Percentiles rank a stretch among this genome's conserved stretches.
Evolutionary conservation across 1,139 yeast genomes (phyloP).

Genomic region (Zygotorulaspora mrakii): DNA sequence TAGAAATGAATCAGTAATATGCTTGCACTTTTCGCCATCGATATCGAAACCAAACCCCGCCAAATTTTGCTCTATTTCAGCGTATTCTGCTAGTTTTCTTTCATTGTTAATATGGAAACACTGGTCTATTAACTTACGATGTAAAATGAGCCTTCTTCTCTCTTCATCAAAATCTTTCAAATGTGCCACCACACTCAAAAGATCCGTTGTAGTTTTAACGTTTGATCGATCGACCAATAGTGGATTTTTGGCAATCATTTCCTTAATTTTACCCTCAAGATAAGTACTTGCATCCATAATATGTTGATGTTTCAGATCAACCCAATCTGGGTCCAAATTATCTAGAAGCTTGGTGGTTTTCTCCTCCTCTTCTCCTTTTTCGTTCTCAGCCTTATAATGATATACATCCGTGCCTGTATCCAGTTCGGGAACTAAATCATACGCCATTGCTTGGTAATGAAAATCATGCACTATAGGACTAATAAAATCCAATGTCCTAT

Average conservation of each 20-base stretch:
- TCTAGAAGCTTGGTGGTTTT: slow-evolving; percentile 52
- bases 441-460: slow-evolving; percentile 90
- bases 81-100: slow-evolving; percentile 56
- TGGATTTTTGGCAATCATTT: slow-evolving; percentile 70
- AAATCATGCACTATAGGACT: slow-evolving; percentile 89
- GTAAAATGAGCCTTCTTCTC: slow-evolving; percentile 56
- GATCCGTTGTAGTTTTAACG: slow-evolving; percentile 58
- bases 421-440: slow-evolving; percentile 51
- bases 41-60: slow-evolving; percentile 69
- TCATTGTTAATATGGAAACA: slow-evolving; percentile 52
- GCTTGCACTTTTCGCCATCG: slow-evolving; percentile 64
- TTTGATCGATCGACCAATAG: slow-evolving; percentile 58
- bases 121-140: slow-evolving; percentile 57
- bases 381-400: slow-evolving; percentile 58
- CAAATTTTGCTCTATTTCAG: slow-evolving; percentile 71
- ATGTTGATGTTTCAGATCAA: slow-evolving; percentile 66
- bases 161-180: slow-evolving; percentile 66
- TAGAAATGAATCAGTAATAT: slow-evolving; percentile 64
- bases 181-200: slow-evolving; percentile 64
- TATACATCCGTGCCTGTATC: slow-evolving; percentile 50
- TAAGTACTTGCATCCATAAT: slow-evolving; percentile 71
- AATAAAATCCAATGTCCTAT: slow-evolving; percentile 76
- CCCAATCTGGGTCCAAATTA: slow-evolving; percentile 67
- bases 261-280: slow-evolving; percentile 58
- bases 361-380: slow-evolving; percentile 50